Evolutionary conservation across 176 grass and related monocot genomes (phyloP), one percentile per base, ranked within the genome.

Genomic region (Hordeum vulgare): DNA sequence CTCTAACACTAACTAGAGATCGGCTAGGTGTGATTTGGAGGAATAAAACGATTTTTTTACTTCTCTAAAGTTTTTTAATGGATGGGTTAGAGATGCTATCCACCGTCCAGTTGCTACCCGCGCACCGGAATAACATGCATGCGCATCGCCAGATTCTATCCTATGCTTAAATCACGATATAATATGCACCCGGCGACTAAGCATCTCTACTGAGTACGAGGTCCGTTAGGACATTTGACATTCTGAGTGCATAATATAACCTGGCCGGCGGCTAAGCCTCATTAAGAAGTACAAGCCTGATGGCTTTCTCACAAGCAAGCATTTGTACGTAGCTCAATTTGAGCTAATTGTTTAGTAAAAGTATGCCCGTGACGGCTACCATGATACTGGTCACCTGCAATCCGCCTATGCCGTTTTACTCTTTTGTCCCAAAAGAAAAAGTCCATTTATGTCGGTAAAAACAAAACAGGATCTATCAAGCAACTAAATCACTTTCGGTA

Each of bases 161-260:
- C 20, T 21, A 8, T 21, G 20, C 47, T 51, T 51, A 56, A 56
- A 56, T 20, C 53, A 56, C 7, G 53, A 56, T 53, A 63, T 41
- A 61, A 23, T 65, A 25, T 61, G 40, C 77, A 47, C 77, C 12
- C 29, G 60, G 77, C 77, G 41, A 21, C 77, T 80, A 80, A 79
- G 77, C 77, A 65, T 13, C 24, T 56, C 18, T 56, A 18, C 7
- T 18, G 20, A 21, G 53, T 56, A 56, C 20, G 53, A 70, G 10
- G 36, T 11, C 40, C 37, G 6, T 71, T 8, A 71, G n/a, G 67
- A 42, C 3, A 71, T 26, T 11, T 70, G 66, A 71, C 51, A 56
- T 56, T 71, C 27, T 49, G 77, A 49, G 18, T 66, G 10, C 27
- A 71, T 13, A 71, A 42, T 42, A 42, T 15, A 71, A 11, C 37